Percentiles rank a stretch among this genome's conserved stretches.
These are phyloP conservation scores for Cutaneotrichosporon cutaneum DNA, from an alignment of 1,284 basidiomycete genomes.

Conservation along the genomic window DNA sequence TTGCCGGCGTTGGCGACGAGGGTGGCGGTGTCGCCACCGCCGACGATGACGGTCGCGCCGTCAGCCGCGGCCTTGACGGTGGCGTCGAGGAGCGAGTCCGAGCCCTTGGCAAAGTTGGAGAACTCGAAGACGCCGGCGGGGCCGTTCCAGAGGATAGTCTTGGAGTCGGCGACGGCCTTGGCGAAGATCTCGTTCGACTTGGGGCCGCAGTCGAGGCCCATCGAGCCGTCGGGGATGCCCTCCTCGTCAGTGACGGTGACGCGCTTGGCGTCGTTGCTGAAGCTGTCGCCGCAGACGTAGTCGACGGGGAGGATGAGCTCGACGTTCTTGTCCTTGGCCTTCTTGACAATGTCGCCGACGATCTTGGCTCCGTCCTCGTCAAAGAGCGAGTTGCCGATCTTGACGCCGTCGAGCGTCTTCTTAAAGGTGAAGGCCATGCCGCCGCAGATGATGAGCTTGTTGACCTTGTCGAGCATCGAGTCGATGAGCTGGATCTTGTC, in stretches of 20 bases:
- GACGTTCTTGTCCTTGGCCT: conserved; percentile 91
- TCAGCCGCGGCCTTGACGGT: conserved; percentile 81
- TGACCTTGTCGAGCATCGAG: conserved; percentile 98
- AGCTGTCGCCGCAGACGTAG: conserved; percentile 92
- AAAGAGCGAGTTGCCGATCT: conserved; percentile 94
- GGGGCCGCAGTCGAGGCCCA: conserved; percentile 87
- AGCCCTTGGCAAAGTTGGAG: conserved; percentile 83
- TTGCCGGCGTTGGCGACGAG: conserved; percentile 76
- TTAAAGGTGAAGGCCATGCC: conserved; percentile 99
- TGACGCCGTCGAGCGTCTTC: conserved; percentile 80
- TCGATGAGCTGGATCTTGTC: conserved; percentile 99
- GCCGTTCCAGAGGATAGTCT: conserved; percentile 99
- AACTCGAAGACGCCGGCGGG: conserved; percentile 99
- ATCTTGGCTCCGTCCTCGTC: conserved; percentile 88
- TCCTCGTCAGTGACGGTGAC: conserved; percentile 73
- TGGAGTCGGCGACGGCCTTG: conserved; percentile 77
- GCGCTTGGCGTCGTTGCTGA: conserved; percentile 85
- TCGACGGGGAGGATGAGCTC: conserved; percentile 95
- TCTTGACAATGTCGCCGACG: conserved; percentile 79
- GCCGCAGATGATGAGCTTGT: conserved; percentile 94
- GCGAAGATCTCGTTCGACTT: conserved; percentile 79
- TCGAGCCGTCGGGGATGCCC: conserved; percentile 90
- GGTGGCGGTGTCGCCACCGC: conserved; percentile 90
- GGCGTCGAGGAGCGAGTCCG: conserved; percentile 79
- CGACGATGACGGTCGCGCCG: conserved; percentile 90